Evolutionary conservation across 768 basidiomycete genomes (phyloP).

Genomic region (Suillus occidentalis): DNA sequence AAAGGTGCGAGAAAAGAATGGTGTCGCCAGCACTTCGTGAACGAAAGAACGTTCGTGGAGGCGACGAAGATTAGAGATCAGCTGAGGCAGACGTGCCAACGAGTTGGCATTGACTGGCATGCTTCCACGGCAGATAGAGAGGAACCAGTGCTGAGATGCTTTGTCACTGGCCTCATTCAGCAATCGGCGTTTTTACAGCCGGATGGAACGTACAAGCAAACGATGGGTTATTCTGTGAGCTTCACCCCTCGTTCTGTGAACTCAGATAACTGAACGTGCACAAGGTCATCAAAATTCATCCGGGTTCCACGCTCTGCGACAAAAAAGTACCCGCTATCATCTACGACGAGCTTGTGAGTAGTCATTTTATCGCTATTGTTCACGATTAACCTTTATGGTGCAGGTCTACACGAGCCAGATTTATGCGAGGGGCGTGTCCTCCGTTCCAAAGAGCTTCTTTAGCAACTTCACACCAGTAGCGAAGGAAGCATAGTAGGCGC

Average conservation of each 20-base stretch:
- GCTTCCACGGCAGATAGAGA: conserved; percentile 61
- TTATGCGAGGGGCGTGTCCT: conserved; percentile 91
- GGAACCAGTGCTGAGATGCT: conserved; percentile 66
- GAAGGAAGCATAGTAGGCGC: conserved; percentile 12
- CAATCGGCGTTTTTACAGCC: conserved; percentile 84
- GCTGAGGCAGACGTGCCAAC: conserved; percentile 62
- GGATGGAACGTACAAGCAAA: conserved; percentile 85
- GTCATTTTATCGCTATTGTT: not conserved
- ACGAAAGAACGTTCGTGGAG: conserved; percentile 76
- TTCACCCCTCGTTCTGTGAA: conserved; percentile 5
- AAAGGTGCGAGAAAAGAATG: conserved; percentile 61
- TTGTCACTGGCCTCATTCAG: conserved; percentile 75
- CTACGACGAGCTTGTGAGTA: conserved; percentile 87
- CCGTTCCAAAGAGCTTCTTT: conserved; percentile 63
- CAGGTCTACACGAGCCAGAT: conserved; percentile 81
- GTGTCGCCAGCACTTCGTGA: conserved; percentile 84
- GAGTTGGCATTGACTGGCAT: conserved; percentile 60
- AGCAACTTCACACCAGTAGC: conserved; percentile 16
- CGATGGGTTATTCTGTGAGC: conserved; percentile 68
- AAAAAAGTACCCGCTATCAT: conserved; percentile 86
- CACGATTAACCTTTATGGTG: not conserved
- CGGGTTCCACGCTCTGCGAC: conserved; percentile 76
- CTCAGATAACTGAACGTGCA: conserved; percentile 6
- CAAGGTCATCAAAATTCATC: conserved; percentile 85
- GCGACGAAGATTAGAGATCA: conserved; percentile 82